These are phyloP conservation scores for Phalaenopsis hybrid DNA, from an alignment of 116 monocot genomes.

Conservation along the genomic window DNA sequence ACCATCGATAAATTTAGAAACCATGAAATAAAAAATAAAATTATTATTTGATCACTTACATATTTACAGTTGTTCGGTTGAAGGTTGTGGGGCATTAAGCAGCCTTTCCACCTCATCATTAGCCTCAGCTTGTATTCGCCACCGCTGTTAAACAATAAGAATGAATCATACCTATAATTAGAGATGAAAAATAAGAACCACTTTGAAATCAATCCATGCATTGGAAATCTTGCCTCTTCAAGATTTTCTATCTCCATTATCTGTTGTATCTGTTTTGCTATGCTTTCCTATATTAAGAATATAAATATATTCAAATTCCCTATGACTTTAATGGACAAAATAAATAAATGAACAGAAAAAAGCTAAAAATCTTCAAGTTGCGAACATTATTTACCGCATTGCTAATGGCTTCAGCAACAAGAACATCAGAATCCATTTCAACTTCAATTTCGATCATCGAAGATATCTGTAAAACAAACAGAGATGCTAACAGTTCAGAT, in stretches of 20 bases:
- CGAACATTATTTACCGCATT: conserved; percentile 52
- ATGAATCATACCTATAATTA: background rate
- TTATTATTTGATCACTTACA: background rate
- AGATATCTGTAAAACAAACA: conserved; percentile 55
- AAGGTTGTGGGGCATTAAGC: conserved; percentile 40
- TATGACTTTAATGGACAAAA: background rate
- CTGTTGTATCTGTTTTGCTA: conserved; percentile 82
- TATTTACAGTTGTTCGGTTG: conserved; percentile 27
- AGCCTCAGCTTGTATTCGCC: conserved; percentile 94
- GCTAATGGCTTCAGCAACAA: conserved; percentile 71
- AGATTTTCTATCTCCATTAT: conserved; percentile 94
- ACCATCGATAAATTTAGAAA: background rate
- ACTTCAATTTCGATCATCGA: conserved; percentile 99
- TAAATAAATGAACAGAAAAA: background rate
- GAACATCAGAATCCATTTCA: conserved; percentile 97
- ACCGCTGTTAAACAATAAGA: conserved; percentile 41
- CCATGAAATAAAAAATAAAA: background rate
- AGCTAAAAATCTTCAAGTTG: background rate
- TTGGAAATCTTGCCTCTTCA: conserved; percentile 62
- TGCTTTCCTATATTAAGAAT: conserved; percentile 48
- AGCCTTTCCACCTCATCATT: conserved; percentile 98
- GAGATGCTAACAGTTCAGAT: too few species aligned
- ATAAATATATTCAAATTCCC: background rate
- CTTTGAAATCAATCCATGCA: background rate
- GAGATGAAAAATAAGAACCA: background rate